Evolutionary conservation across 2,329 filamentous ascomycete species (phyloP), one percentile per base, ranked within the genome.

Genomic region (Fusarium subglutinans): DNA sequence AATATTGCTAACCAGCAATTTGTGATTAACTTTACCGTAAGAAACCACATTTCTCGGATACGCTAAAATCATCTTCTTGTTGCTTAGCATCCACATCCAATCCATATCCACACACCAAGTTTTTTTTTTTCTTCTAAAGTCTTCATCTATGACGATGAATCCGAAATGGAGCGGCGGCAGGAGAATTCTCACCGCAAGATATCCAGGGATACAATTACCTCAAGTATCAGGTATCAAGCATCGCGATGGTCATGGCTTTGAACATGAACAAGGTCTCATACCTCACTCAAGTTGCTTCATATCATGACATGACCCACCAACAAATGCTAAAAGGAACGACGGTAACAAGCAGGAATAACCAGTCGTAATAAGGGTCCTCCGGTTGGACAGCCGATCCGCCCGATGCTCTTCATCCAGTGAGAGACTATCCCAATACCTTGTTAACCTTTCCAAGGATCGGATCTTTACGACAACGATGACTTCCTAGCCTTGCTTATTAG

Each of bases 351-450:
- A 64, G 26, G 65, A 66, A 66, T 68, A 71, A 67, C 56, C 53
- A 43, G 33, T 73, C 28, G 73, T 73, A 77, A 76, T 77, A 76
- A 67, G 70, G 68, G 70, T 69, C 66, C 65, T 77, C 68, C 74
- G 69, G 72, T 78, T 78, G 74, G 75, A 54, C 64, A 70, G 30
- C 61, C 55, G 72, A 69, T 60, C 40, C 41, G 43, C 57, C 57
- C 30, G 48, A 50, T 67, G 51, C 55, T 41, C 56, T 63, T 45
- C 22, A 38, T 66, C 45, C 43, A 61, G 59, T 50, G 17, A 44
- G 55, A 55, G 51, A 44, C 66, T 67, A 60, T 61, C 18, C 55
- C 66, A 57, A 41, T 51, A 38, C 51, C 43, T 41, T 56, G 38
- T 45, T 62, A 50, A 40, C 37, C 33, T 58, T 57, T 48, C 37